phyloP scores from a whole-genome alignment of 768 basidiomycete species.

The Sporobolomyces pararoseus region DNA sequence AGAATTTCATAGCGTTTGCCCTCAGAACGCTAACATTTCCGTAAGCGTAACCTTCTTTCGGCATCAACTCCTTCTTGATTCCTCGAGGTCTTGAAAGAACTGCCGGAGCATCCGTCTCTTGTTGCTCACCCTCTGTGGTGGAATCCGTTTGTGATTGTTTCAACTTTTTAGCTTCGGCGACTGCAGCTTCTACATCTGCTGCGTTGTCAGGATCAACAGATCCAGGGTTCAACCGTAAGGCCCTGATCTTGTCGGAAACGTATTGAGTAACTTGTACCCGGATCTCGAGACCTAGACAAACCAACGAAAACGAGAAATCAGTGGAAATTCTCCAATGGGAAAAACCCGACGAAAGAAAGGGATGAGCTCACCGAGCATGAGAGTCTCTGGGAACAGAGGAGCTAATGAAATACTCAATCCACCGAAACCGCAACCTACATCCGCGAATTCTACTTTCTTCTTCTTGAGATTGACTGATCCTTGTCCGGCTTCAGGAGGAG shows the following conservation, averaged over 20 bases:
- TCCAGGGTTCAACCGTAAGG: conserved; percentile 62
- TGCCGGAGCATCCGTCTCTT: no score
- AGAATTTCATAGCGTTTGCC: conserved; percentile 97
- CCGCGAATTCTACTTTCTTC: conserved; percentile 84
- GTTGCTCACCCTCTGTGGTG: background rate
- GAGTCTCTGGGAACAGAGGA: conserved; percentile 79
- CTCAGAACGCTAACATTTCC: conserved; percentile 84
- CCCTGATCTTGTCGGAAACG: conserved; percentile 86
- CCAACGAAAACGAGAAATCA: background rate
- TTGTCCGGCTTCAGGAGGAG: conserved; percentile 18
- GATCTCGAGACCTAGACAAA: conserved; percentile 80
- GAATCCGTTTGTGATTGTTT: conserved; percentile 10
- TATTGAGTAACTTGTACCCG: conserved; percentile 94
- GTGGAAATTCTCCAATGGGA: background rate
- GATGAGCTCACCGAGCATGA: conserved; percentile 74
- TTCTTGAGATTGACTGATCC: conserved; percentile 49
- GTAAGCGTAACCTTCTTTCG: conserved; percentile 59
- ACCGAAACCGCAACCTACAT: conserved; percentile 97
- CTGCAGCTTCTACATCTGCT: conserved; percentile 45
- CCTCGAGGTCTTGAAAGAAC: conserved; percentile 22
- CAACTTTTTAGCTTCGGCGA: conserved; percentile 32
- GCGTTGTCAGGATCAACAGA: conserved; percentile 41
- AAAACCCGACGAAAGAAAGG: background rate
- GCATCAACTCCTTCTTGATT: conserved; percentile 39
- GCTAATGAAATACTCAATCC: conserved; percentile 85